A percentile compares a stretch with the other conserved stretches of the same genome.
Evolutionary conservation across 139 green algal species (phyloP).

Genomic region (Chlorella sorokiniana): DNA sequence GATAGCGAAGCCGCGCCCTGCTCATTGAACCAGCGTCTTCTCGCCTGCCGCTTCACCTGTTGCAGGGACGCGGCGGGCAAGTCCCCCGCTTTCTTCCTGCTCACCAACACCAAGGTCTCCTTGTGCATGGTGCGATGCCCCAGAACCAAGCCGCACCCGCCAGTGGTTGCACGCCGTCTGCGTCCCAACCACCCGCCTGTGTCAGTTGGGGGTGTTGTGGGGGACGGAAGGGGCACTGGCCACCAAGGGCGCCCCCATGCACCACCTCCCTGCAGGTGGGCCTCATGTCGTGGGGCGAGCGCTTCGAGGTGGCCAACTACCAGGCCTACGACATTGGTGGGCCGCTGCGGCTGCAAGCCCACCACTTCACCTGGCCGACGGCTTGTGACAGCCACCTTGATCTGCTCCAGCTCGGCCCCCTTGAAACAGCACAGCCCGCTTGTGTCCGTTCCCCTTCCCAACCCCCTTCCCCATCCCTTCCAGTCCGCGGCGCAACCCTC

Average conservation of each 20-base stretch:
- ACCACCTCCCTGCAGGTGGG: constrained; percentile 16
- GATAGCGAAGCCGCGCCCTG: background rate
- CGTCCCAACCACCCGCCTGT: background rate
- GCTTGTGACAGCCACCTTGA: too few species aligned
- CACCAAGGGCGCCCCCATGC: background rate
- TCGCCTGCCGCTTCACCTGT: background rate
- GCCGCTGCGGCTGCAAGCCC: too few species aligned
- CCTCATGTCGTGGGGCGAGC: constrained; percentile 55
- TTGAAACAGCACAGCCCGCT: too few species aligned
- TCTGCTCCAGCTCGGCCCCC: too few species aligned
- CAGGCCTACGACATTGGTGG: constrained; percentile 48
- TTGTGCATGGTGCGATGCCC: constrained; percentile 41
- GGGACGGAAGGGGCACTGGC: background rate
- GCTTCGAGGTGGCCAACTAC: constrained; percentile 46
- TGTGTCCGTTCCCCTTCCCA: too few species aligned
- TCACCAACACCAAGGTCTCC: constrained; percentile 60
- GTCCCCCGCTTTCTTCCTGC: constrained; percentile 23
- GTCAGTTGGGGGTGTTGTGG: too few species aligned
- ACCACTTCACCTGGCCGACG: too few species aligned
- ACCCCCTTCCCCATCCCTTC: background rate
- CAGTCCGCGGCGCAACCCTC: constrained; percentile 53
- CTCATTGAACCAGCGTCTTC: background rate
- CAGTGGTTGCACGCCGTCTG: background rate
- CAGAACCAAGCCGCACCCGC: background rate
- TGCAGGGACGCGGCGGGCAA: constrained; percentile 37